These are phyloP conservation scores for Colletotrichum abscissum DNA, from an alignment of 2,329 filamentous ascomycete genomes.

Conservation along the genomic window DNA sequence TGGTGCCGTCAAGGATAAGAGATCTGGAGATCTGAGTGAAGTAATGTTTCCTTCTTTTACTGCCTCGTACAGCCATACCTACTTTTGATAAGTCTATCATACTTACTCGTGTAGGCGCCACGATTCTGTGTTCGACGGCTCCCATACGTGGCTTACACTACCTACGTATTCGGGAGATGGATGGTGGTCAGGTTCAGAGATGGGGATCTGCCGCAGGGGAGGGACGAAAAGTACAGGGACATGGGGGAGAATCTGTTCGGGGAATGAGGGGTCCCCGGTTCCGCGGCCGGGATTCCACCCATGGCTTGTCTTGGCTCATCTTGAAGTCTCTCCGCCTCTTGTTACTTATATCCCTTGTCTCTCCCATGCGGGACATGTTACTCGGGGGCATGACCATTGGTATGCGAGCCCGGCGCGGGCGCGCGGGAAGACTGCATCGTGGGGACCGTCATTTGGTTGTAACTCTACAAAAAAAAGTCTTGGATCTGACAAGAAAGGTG, in stretches of 20 bases:
- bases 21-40: neutral
- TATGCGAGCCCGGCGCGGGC: neutral
- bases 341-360: neutral
- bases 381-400: neutral
- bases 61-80: neutral
- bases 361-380: neutral
- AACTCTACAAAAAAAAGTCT: neutral
- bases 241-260: neutral
- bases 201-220: neutral
- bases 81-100: neutral
- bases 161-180: neutral
- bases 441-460: neutral
- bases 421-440: neutral
- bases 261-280: neutral
- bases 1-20: too few species aligned
- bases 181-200: neutral
- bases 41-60: neutral
- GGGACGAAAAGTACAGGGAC: neutral
- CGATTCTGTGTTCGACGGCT: neutral
- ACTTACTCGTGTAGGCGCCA: neutral
- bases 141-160: neutral
- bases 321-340: neutral
- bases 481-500: neutral
- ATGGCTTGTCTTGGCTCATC: slow-evolving; percentile 1
- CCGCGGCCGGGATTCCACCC: neutral